Conservation (phyloP, 1,139 yeast species). For the Pneumocystis carinii region DNA sequence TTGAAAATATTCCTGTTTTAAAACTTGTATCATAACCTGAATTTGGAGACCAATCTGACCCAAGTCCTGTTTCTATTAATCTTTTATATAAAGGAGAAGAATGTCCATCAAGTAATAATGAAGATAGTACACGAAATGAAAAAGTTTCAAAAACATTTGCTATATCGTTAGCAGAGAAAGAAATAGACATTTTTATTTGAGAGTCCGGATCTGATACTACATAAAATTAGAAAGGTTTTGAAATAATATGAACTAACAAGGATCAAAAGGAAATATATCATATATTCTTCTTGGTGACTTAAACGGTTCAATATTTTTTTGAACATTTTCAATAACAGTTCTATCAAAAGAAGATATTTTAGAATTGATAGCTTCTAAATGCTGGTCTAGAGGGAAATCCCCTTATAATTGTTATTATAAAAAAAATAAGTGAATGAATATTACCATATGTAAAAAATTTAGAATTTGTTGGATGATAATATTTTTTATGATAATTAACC, state of each 20-base stretch:
- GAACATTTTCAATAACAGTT: conserved; percentile 13
- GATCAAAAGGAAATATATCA: conserved; percentile 65
- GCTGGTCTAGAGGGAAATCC: conserved; percentile 37
- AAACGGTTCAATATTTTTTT: conserved; percentile 24
- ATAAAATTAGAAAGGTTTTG: not conserved
- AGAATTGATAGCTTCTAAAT: conserved; percentile 42
- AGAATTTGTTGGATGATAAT: conserved; percentile 85
- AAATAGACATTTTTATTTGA: conserved; percentile 66
- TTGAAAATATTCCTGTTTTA: conserved; percentile 59
- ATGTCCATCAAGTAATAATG: conserved; percentile 76
- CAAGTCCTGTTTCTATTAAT: conserved; percentile 69
- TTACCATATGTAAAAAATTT: conserved; percentile 79
- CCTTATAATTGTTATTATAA: not conserved
- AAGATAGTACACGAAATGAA: conserved; percentile 55
- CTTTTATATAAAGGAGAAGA: conserved; percentile 77
- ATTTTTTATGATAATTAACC: conserved; percentile 51
- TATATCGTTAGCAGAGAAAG: conserved; percentile 77
- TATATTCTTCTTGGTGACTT: conserved; percentile 25
- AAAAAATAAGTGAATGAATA: conserved; percentile 20
- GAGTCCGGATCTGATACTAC: conserved; percentile 45
- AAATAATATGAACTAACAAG: conserved; percentile 24
- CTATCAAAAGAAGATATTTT: conserved; percentile 37
- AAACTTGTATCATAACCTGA: conserved; percentile 79
- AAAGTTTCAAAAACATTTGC: conserved; percentile 54
- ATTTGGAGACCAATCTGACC: conserved; percentile 76